A percentile compares a stretch with the other conserved stretches of the same genome.
Conservation (phyloP, 768 basidiomycete genomes). For the Leccinellum luteum region DNA sequence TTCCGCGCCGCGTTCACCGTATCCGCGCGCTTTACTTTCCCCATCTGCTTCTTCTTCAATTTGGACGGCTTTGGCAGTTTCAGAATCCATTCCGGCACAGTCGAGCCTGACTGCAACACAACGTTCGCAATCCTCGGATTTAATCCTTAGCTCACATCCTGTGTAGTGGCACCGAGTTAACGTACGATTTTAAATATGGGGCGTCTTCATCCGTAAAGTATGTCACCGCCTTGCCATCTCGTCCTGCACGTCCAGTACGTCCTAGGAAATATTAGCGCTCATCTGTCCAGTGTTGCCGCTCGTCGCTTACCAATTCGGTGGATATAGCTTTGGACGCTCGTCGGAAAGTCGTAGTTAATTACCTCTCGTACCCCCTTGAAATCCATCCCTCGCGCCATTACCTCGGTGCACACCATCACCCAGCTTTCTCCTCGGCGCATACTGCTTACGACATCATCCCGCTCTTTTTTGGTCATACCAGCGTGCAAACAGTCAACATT, state of each 20-base stretch:
- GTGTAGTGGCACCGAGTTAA: constrained; percentile 2
- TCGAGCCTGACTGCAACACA: constrained; percentile 87
- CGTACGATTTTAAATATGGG: constrained; percentile 85
- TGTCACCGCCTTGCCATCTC: constrained; percentile 90
- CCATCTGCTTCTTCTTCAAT: constrained; percentile 81
- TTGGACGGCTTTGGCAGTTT: constrained; percentile 92
- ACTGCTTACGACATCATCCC: constrained; percentile 78
- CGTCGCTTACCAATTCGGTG: constrained; percentile 78
- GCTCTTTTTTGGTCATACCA: constrained; percentile 81
- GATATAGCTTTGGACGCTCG: constrained; percentile 91
- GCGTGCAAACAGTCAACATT: constrained; percentile 92
- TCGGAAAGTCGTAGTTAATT: constrained; percentile 97
- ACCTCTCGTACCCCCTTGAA: constrained; percentile 94
- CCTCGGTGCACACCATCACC: constrained; percentile 95
- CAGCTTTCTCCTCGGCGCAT: constrained; percentile 92
- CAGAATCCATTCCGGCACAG: constrained; percentile 93
- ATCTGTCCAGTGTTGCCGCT: not conserved
- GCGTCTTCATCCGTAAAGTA: constrained; percentile 95
- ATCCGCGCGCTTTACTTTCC: constrained; percentile 78
- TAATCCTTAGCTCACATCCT: constrained; percentile 8
- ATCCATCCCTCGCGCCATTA: constrained; percentile 98
- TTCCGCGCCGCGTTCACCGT: constrained; percentile 66
- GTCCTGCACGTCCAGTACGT: constrained; percentile 92
- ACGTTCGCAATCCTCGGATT: constrained; percentile 84
- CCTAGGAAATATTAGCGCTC: constrained; percentile 41